phyloP scores from a whole-genome alignment of 1,284 basidiomycete genomes.

The Kwoniella shivajii region DNA sequence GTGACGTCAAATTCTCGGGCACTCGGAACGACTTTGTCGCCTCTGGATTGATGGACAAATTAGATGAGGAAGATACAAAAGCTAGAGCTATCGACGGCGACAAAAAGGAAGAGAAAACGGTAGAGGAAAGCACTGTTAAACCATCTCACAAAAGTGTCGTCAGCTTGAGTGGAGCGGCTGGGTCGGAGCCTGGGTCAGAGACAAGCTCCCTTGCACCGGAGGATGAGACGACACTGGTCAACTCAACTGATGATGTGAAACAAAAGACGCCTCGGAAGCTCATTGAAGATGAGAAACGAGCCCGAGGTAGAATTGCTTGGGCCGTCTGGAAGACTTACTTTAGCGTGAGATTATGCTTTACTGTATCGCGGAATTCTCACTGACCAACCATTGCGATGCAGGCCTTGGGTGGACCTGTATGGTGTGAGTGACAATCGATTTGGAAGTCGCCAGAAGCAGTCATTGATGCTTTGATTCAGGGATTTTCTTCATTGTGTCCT shows the following conservation, averaged over 20 bases:
- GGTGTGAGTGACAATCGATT: conserved; percentile 71
- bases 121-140: conserved; percentile 43
- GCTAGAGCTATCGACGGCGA: conserved; percentile 55
- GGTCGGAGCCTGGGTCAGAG: conserved; percentile 42
- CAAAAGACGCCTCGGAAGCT: conserved; percentile 74
- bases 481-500: conserved; percentile 63
- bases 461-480: conserved; percentile 41
- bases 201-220: conserved; percentile 46
- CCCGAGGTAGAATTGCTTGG: conserved; percentile 73
- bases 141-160: conserved; percentile 44
- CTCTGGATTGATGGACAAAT: conserved; percentile 66
- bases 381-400: conserved; percentile 1
- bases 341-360: conserved; percentile 56
- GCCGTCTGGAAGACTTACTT: conserved; percentile 83
- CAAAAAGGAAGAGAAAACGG: conserved; percentile 51
- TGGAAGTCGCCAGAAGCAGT: no score
- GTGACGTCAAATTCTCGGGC: conserved; percentile 76
- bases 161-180: conserved; percentile 26
- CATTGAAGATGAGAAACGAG: conserved; percentile 86
- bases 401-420: conserved; percentile 43
- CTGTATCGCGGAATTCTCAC: background rate
- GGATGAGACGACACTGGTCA: conserved; percentile 33
- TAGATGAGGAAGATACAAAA: conserved; percentile 64
- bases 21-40: conserved; percentile 66
- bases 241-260: conserved; percentile 37